Evolutionary conservation across 139 green algal genomes (phyloP).

Genomic region (Coelastrella sp.): DNA sequence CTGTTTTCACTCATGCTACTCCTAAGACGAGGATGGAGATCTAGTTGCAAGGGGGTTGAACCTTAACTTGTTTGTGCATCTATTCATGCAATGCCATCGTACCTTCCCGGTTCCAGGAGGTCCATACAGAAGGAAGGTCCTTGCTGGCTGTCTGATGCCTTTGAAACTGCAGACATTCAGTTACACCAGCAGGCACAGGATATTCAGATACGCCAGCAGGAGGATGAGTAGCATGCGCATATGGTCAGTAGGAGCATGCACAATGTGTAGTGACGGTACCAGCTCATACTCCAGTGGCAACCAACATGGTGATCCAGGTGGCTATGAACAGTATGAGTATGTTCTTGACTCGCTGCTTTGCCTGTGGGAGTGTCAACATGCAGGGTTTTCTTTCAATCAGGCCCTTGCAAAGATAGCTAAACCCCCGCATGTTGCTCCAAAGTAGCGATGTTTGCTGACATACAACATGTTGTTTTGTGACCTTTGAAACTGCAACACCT

Average conservation of each 20-base stretch:
- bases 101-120: slow-evolving; percentile 73
- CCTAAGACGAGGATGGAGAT: no score
- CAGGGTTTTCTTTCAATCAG: no score
- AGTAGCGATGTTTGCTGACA: no score
- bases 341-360: no score
- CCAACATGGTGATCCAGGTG: neutral
- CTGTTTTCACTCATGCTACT: no score
- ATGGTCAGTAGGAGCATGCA: no score
- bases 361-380: no score
- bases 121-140: slow-evolving; percentile 69
- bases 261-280: neutral
- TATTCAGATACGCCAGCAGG: slow-evolving; percentile 13
- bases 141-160: slow-evolving; percentile 62
- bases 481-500: neutral
- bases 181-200: neutral
- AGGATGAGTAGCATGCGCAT: neutral
- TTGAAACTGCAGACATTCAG: slow-evolving; percentile 63
- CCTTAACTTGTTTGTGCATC: no score
- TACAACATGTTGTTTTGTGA: neutral
- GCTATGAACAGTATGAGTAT: no score
- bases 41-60: neutral
- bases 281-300: neutral
- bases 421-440: neutral
- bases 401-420: neutral
- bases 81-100: no score